phyloP scores from a whole-genome alignment of 2,329 filamentous ascomycete species.

The Xylariales sp. region DNA sequence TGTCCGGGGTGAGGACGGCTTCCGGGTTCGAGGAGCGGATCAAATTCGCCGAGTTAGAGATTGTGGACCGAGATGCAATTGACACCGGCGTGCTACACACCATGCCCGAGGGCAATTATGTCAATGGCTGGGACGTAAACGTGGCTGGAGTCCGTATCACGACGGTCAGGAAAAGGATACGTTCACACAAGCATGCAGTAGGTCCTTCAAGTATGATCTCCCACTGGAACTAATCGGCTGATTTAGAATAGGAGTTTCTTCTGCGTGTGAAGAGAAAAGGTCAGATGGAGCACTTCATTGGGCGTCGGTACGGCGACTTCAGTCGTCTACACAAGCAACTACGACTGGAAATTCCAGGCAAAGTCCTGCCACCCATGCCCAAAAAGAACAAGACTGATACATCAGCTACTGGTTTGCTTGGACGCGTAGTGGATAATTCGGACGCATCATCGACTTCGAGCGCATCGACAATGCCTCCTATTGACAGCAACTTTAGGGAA shows the following conservation, averaged over 20 bases:
- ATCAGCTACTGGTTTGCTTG: constrained; percentile 55
- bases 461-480: constrained; percentile 59
- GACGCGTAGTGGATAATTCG: constrained; percentile 43
- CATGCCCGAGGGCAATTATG: constrained; percentile 82
- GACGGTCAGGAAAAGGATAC: constrained; percentile 77
- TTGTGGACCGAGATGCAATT: constrained; percentile 89
- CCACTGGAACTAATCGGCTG: constrained; percentile 5
- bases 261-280: constrained; percentile 78
- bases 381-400: constrained; percentile 86
- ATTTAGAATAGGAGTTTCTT: constrained; percentile 68
- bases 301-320: constrained; percentile 86
- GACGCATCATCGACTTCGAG: constrained; percentile 76
- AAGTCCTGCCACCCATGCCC: constrained; percentile 79
- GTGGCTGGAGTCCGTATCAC: constrained; percentile 82
- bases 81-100: constrained; percentile 85
- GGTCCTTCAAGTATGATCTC: constrained; percentile 25
- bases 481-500: constrained; percentile 20
- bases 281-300: constrained; percentile 73
- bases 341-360: constrained; percentile 82
- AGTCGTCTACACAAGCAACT: constrained; percentile 72
- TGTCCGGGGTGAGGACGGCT: constrained; percentile 90
- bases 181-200: constrained; percentile 88
- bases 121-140: constrained; percentile 97
- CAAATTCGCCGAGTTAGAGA: constrained; percentile 92
- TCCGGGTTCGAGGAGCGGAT: constrained; percentile 98